Conservation (phyloP, 306 rosid species). For the Cicer pinnatifidum region DNA sequence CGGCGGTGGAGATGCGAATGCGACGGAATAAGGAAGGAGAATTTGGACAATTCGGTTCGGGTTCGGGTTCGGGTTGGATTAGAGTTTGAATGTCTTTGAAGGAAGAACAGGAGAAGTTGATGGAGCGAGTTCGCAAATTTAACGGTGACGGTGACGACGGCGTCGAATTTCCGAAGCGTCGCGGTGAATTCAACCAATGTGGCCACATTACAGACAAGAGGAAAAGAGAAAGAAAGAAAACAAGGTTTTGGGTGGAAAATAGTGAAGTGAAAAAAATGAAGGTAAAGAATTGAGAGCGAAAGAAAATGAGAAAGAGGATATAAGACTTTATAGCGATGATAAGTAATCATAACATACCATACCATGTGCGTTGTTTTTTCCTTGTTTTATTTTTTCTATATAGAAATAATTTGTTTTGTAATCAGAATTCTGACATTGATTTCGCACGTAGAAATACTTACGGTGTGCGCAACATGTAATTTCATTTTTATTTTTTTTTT, state of each 20-base stretch:
- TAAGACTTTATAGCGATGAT: neutral
- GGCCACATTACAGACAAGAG: constrained; percentile 67
- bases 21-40: constrained; percentile 73
- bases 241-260: neutral
- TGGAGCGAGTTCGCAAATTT: constrained; percentile 10
- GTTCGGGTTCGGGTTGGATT: constrained; percentile 49
- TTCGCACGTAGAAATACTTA: neutral
- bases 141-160: constrained; percentile 6
- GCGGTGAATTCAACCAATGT: constrained; percentile 71
- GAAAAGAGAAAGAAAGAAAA: neutral
- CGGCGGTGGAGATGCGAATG: constrained; percentile 60
- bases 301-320: constrained; percentile 40
- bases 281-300: neutral
- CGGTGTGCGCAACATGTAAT: too few species aligned
- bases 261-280: neutral
- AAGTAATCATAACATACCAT: constrained; percentile 40
- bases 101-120: constrained; percentile 67
- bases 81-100: constrained; percentile 77
- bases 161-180: constrained; percentile 44
- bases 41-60: constrained; percentile 49
- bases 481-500: too few species aligned
- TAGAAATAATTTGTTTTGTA: neutral
- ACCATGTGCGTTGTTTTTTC: constrained; percentile 37
- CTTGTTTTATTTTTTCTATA: neutral
- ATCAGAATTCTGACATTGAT: neutral